phyloP scores from a whole-genome alignment of 148 eudicot species.

The Hydrangea macrophylla region DNA sequence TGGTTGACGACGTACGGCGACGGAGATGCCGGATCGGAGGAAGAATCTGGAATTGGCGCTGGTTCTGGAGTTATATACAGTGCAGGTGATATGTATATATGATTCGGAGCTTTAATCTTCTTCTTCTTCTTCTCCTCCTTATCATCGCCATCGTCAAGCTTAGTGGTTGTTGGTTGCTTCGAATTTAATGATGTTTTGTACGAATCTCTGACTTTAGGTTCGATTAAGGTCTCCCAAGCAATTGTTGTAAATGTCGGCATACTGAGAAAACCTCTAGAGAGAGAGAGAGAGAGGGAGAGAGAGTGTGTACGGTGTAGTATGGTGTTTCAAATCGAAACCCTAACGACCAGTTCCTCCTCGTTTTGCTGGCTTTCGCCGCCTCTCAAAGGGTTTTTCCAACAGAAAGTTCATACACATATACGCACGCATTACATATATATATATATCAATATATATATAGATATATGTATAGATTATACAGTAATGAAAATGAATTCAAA shows the following conservation, averaged over 20 bases:
- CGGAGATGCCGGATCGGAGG: slow-evolving; percentile 31
- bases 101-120: slow-evolving; percentile 10
- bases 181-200: neutral
- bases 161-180: neutral
- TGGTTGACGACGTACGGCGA: slow-evolving; percentile 46
- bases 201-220: slow-evolving; percentile 20
- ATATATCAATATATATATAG: neutral
- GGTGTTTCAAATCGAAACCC: neutral
- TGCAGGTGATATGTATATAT: slow-evolving; percentile 39
- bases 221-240: slow-evolving; percentile 28
- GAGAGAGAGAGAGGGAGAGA: slow-evolving; percentile 2
- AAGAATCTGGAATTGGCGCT: slow-evolving; percentile 31
- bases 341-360: neutral
- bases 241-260: slow-evolving; percentile 41
- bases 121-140: neutral
- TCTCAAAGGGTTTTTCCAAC: slow-evolving; percentile 3
- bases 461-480: neutral
- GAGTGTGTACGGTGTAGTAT: neutral
- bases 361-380: slow-evolving; percentile 8
- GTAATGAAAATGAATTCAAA: neutral
- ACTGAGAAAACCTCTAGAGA: neutral
- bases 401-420: neutral
- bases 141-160: neutral
- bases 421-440: neutral
- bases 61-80: slow-evolving; percentile 41